Conservation (phyloP, 306 rosid species). For the Crotalaria pallida region DNA sequence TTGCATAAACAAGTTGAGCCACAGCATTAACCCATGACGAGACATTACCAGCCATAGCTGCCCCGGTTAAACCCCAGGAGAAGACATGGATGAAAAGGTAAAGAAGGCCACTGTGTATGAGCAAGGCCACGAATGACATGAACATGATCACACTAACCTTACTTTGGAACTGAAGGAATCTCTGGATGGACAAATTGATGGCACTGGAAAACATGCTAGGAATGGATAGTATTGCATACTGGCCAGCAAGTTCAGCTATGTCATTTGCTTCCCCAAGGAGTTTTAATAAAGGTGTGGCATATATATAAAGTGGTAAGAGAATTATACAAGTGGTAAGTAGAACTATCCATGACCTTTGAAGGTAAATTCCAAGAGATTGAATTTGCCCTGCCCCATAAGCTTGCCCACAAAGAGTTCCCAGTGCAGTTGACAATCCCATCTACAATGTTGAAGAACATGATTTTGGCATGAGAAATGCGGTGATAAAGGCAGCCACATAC, state of each 20-base stretch:
- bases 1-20: constrained; percentile 34
- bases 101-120: constrained; percentile 38
- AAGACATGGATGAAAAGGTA: constrained; percentile 43
- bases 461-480: background rate
- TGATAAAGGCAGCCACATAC: background rate
- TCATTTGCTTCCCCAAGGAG: constrained; percentile 57
- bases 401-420: constrained; percentile 66
- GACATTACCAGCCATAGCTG: constrained; percentile 50
- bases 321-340: constrained; percentile 23
- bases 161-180: constrained; percentile 68
- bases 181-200: constrained; percentile 42
- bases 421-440: constrained; percentile 59
- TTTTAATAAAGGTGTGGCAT: constrained; percentile 51
- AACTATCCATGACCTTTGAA: constrained; percentile 58
- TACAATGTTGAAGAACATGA: too few relatives aligned
- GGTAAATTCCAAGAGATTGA: constrained; percentile 47
- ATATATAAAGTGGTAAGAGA: constrained; percentile 41
- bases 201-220: constrained; percentile 62
- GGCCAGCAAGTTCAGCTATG: constrained; percentile 55
- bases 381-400: constrained; percentile 63
- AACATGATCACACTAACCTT: constrained; percentile 46
- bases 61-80: constrained; percentile 47
- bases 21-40: constrained; percentile 35
- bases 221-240: constrained; percentile 35
- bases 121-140: constrained; percentile 36